These are phyloP conservation scores for Magnaporthales sp. DNA, from an alignment of 2,329 filamentous ascomycete genomes.

Conservation along the genomic window DNA sequence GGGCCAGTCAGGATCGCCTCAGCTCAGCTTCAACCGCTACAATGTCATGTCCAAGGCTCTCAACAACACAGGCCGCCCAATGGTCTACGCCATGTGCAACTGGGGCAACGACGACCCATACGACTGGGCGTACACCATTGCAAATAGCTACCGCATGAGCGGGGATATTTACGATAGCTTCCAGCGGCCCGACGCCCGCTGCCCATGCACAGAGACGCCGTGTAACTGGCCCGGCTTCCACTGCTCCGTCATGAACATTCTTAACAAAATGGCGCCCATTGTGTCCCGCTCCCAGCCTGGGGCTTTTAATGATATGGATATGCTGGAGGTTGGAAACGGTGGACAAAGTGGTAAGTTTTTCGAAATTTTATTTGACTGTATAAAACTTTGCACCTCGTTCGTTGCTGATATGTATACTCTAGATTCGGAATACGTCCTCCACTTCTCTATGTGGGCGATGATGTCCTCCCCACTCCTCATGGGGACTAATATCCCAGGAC, in stretches of 20 bases:
- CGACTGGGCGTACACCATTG: constrained; percentile 19
- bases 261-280: constrained; percentile 15
- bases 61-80: constrained; percentile 19
- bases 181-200: constrained; percentile 22
- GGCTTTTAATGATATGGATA: constrained; percentile 14
- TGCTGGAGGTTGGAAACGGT: constrained; percentile 14
- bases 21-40: constrained; percentile 19
- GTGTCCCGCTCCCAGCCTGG: constrained; percentile 6
- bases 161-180: constrained; percentile 25
- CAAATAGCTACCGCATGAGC: constrained; percentile 24
- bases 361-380: no score
- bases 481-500: constrained; percentile 14
- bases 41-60: constrained; percentile 24
- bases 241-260: constrained; percentile 18
- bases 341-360: constrained; percentile 10
- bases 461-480: constrained; percentile 13
- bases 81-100: constrained; percentile 24
- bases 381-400: no score
- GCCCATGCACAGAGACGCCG: constrained; percentile 7
- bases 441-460: constrained; percentile 14
- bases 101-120: constrained; percentile 22
- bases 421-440: constrained; percentile 12
- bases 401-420: no score
- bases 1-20: constrained; percentile 16
- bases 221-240: constrained; percentile 13